Evolutionary conservation across 2,329 filamentous ascomycete species (phyloP), one percentile per base, ranked within the genome.

Genomic region (Clonostachys solani): DNA sequence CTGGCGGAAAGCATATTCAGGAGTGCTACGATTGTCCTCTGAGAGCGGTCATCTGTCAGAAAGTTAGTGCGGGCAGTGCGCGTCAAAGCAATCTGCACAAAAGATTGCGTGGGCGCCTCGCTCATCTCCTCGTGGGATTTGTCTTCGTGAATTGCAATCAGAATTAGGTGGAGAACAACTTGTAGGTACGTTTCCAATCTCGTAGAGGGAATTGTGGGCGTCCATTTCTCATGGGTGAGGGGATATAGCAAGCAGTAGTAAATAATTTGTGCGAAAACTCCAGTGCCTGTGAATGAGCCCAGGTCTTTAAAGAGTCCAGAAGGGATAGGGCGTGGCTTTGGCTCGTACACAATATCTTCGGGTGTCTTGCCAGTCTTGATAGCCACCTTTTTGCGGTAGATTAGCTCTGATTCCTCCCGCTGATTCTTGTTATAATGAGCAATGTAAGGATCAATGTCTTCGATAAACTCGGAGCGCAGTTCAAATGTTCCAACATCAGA

Each of bases 351-450:
- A 49, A 97, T 84, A 46, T 96, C 91, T 38, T 89, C 83, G 2
- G 80, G 72, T 40, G 84, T 76, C 62, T 92, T 91, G 16, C 92
- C 91, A 1, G 86, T 90, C 67, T 88, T 91, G 69, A 91, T 91
- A 12, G 91, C 89, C 73, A 94, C 84, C 74, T 89, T 87, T 59
- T 87, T 86, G 57, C 87, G 90, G 70, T 94, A 96, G 4, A 91
- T 87, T 55, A 81, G 84, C 66, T 99, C 94, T 0, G 92, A 90
- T 64, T 99, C 94, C 61, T 99, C 94, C 44, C 94, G 83, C 64
- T 97, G 92, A 59, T 99, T 99, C 62, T 96, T 95, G 59, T 85
- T 95, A 66, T 96, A 99, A 61, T 97, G 91, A 7, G 92, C 88
- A 59, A 92, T 94, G 63, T 96, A 99, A 1, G 95, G 94, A 62